Evolutionary conservation across 805 yeast genomes (phyloP).

Genomic region (Nakazawaea wyomingensis): DNA sequence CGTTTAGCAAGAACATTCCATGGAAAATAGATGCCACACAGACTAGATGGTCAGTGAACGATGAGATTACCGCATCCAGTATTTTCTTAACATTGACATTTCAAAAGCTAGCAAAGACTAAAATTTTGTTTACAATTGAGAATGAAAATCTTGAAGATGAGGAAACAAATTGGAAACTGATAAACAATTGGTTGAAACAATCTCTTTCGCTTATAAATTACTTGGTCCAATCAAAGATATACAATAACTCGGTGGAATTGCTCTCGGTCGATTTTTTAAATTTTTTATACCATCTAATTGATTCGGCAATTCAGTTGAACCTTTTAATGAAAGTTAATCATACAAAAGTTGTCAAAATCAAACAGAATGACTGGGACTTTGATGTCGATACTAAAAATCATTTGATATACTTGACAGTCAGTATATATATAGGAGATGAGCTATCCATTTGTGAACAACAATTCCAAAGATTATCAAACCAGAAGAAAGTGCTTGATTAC

Average conservation of each 20-base stretch:
- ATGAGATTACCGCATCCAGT: constrained; percentile 7
- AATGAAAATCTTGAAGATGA: background rate
- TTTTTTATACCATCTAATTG: constrained; percentile 5
- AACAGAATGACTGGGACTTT: constrained; percentile 10
- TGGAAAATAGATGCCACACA: constrained; percentile 3
- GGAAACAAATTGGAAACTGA: constrained; percentile 7
- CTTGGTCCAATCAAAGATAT: constrained; percentile 2
- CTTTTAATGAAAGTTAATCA: constrained; percentile 5
- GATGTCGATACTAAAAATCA: constrained; percentile 6
- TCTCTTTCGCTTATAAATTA: constrained; percentile 3
- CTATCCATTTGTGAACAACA: constrained; percentile 10
- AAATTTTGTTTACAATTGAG: background rate
- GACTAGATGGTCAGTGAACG: constrained; percentile 2
- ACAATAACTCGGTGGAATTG: background rate
- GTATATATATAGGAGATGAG: constrained; percentile 9
- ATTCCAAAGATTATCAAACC: background rate
- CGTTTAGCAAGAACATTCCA: constrained; percentile 1
- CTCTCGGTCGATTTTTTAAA: constrained; percentile 6
- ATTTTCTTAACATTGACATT: constrained; percentile 1
- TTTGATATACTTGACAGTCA: constrained; percentile 5
- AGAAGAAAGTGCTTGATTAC: background rate
- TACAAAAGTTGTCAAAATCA: background rate
- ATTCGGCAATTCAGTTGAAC: constrained; percentile 6
- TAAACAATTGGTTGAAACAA: constrained; percentile 9
- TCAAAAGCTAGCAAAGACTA: constrained; percentile 1